These are phyloP conservation scores for Daldinia eschscholtzii DNA, from an alignment of 2,329 filamentous ascomycete species.

Conservation along the genomic window DNA sequence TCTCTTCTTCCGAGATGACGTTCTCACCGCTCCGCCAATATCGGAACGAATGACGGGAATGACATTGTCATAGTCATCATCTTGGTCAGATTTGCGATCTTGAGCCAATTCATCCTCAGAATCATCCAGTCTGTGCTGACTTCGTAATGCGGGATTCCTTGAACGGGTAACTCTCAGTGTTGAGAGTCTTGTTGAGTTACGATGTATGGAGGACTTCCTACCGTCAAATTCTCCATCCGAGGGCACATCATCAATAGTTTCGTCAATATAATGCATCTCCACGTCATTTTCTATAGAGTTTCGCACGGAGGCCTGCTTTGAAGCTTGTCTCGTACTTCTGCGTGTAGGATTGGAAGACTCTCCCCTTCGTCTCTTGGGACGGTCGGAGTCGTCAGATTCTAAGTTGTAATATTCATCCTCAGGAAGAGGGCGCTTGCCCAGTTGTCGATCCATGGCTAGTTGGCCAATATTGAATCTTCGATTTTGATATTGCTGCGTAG, in stretches of 20 bases:
- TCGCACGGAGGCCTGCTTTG: slow-evolving; percentile 20
- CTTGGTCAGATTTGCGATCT: slow-evolving; percentile 34
- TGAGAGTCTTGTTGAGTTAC: slow-evolving; percentile 4
- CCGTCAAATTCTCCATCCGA: slow-evolving; percentile 2
- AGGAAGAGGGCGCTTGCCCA: slow-evolving; percentile 35
- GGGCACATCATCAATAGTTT: not conserved
- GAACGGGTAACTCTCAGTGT: slow-evolving; percentile 43
- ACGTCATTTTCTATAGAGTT: slow-evolving; percentile 21
- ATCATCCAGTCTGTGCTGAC: slow-evolving; percentile 23
- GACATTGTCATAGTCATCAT: slow-evolving; percentile 40
- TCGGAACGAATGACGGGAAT: slow-evolving; percentile 49
- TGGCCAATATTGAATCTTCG: slow-evolving; percentile 32
- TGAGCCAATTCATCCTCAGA: slow-evolving; percentile 53
- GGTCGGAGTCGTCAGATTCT: slow-evolving; percentile 30
- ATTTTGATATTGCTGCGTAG: slow-evolving; percentile 43
- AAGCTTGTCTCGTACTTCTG: slow-evolving; percentile 38
- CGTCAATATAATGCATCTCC: not conserved
- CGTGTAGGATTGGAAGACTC: slow-evolving; percentile 21
- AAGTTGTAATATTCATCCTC: slow-evolving; percentile 48
- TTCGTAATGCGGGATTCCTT: slow-evolving; percentile 21
- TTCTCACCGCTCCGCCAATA: slow-evolving; percentile 41
- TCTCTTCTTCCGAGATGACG: slow-evolving; percentile 40
- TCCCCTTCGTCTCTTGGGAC: slow-evolving; percentile 34
- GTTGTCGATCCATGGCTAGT: slow-evolving; percentile 13
- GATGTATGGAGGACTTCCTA: not conserved